Evolutionary conservation across 805 yeast species (phyloP), one percentile per base, ranked within the genome.

Genomic region (Metschnikowia shivogae): DNA sequence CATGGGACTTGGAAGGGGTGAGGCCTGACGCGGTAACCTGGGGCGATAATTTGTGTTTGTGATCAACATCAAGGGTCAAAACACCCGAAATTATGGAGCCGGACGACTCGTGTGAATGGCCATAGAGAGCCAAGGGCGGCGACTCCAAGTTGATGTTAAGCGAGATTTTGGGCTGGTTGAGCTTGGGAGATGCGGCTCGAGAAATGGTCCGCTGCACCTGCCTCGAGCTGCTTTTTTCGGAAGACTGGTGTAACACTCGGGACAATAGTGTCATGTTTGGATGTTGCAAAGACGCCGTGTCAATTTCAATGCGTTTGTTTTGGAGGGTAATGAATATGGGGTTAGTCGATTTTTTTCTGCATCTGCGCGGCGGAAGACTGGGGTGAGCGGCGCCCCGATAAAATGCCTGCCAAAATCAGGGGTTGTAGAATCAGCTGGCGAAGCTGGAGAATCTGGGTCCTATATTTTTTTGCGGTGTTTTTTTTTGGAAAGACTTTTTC

Each of bases 71-170:
- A 12, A 93, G 65, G 31, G 76, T 75, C 39, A 93, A 66, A 8
- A 88, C 70, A 0, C 99, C 99, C 29, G 89, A 80, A 29, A 93
- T 68, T 20, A 92, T 73, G 5, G 96, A 85, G 1, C 99, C 99
- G 0, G 95, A 75, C 1, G 93, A 81, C 47, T 87, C 93, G 7
- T 66, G 63, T 3, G 90, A 85, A 0, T 76, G 65, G 0, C 99
- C 99, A 59, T 86, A 92, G 44, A 93, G 67, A 37, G 88, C 79
- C 32, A 90, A 74, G 0, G 99, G 99, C 1, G 98, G 98, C 1
- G 95, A 84, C 60, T 93, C 99, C 19, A 93, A 70, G 32, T 74
- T 73, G 29, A 90, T 74, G 0, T 81, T 60, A 10, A 87, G 63
- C 29, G 75, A 70, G 29, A 77, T 62, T 1, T 31, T 31, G 30